Evolutionary conservation across 768 basidiomycete genomes (phyloP), one percentile per base, ranked within the genome.

Genomic region (Clitopilus passeckerianus): DNA sequence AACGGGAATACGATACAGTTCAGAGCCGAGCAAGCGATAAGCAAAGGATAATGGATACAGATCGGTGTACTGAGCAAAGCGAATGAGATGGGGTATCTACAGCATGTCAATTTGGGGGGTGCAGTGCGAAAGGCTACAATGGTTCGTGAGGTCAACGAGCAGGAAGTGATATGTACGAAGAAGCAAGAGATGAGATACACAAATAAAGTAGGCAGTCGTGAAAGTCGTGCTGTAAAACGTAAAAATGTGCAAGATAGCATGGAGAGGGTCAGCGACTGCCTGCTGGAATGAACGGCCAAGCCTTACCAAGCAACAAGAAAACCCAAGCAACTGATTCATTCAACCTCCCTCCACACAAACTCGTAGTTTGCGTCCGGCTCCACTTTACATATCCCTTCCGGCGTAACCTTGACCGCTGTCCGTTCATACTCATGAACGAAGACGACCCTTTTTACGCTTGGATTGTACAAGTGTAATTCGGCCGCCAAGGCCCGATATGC

Each of bases 381-480:
- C 58, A 75, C 65, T 50, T 70, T 70, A 60, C 69, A 76, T 52
- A 73, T 63, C 6, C 76, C 75, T 60, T 74, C 46, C 64, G 23
- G 72, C 65, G 10, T 70, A 71, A 22, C 70, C 75, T 22, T 50
- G 44, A 80, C 75, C 30, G 82, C 77, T 18, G 75, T 85, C 64
- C 84, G 76, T 60, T 87, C 85, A 65, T 86, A 84, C 35, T 87
- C 79, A 58, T 80, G 75, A 54, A 88, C 85, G 62, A 87, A 88
- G n/a, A 88, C 73, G 6, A 86, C 77, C 20, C 75, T 75, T 8
- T 64, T 64, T 27, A 87, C 71, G 0, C 76, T 76, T 5, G 82
- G 80, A 61, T 78, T 82, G 64, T 88, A 89, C 9, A 89, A 71
- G 41, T 81, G 79, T 54, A 89, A 71, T 69, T 89, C 87, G 57